These are phyloP conservation scores for Asterochloris erici DNA, from an alignment of 139 green algal species.

Conservation along the genomic window DNA sequence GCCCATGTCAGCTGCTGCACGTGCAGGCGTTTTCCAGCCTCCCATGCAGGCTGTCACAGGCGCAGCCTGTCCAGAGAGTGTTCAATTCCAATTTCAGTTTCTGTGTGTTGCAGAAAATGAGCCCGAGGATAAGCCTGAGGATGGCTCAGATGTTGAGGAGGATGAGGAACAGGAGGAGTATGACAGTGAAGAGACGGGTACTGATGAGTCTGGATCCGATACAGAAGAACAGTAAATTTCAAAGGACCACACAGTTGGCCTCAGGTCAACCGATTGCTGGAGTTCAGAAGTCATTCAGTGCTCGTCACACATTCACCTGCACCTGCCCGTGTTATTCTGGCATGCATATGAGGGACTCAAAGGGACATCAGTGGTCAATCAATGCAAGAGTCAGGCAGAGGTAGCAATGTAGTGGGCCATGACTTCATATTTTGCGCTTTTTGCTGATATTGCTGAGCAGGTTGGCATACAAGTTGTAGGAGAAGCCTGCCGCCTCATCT, in stretches of 20 bases:
- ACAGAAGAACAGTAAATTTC: too few relatives aligned
- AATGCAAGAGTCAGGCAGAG: too few relatives aligned
- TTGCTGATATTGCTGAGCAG: background rate
- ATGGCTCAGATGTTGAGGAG: slow-evolving; percentile 29
- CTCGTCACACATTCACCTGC: too few relatives aligned
- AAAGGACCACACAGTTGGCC: too few relatives aligned
- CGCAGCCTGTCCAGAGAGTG: slow-evolving; percentile 1
- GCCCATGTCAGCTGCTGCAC: background rate
- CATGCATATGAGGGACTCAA: too few relatives aligned
- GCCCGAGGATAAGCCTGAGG: slow-evolving; percentile 15
- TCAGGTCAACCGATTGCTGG: too few relatives aligned
- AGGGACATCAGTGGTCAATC: too few relatives aligned
- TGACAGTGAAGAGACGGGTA: slow-evolving; percentile 32
- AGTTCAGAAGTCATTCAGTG: too few relatives aligned
- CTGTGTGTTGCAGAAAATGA: slow-evolving; percentile 13
- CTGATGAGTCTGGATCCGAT: slow-evolving; percentile 47
- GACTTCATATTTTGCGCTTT: background rate
- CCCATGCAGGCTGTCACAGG: background rate
- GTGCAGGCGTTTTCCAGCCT: slow-evolving; percentile 28
- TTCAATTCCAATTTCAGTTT: slow-evolving; percentile 6
- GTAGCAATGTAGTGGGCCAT: too few relatives aligned
- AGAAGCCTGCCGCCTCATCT: slow-evolving; percentile 57
- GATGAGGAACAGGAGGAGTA: slow-evolving; percentile 33
- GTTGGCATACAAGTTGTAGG: slow-evolving; percentile 2
- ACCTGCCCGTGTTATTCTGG: too few relatives aligned